Percentiles rank a stretch among this genome's conserved stretches.
Conservation (phyloP, 139 green algal genomes). For the Choricystis sp. region DNA sequence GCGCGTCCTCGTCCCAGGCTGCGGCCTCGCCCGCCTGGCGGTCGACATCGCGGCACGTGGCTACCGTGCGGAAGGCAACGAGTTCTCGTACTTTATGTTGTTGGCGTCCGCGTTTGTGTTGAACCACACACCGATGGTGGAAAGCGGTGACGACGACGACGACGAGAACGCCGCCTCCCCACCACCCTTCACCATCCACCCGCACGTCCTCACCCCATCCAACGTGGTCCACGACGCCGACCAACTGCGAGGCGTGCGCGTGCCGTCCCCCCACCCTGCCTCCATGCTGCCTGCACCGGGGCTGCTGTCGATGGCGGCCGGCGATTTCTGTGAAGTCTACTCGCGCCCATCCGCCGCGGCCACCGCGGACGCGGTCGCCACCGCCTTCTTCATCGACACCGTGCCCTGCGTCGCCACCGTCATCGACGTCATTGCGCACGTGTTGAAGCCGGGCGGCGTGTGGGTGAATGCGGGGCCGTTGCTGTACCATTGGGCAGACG, state of each 20-base stretch:
- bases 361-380: slow-evolving; percentile 59
- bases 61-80: slow-evolving; percentile 70
- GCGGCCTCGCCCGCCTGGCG: slow-evolving; percentile 69
- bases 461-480: slow-evolving; percentile 92
- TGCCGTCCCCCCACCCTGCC: slow-evolving; percentile 51
- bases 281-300: slow-evolving; percentile 24
- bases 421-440: slow-evolving; percentile 51
- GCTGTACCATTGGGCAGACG: slow-evolving; percentile 87
- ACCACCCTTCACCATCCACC: slow-evolving; percentile 33
- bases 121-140: slow-evolving; percentile 29
- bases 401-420: slow-evolving; percentile 96
- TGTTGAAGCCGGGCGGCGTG: slow-evolving; percentile 43
- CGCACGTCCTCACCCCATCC: slow-evolving; percentile 47
- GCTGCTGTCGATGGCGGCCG: slow-evolving; percentile 81
- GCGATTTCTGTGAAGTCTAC: slow-evolving; percentile 93
- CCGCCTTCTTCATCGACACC: slow-evolving; percentile 98
- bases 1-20: slow-evolving; percentile 69
- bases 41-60: slow-evolving; percentile 43
- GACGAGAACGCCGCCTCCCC: too few species aligned
- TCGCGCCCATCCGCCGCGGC: slow-evolving; percentile 15
- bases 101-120: slow-evolving; percentile 78
- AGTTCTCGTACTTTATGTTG: slow-evolving; percentile 97
- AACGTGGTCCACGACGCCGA: slow-evolving; percentile 57
- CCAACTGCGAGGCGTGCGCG: slow-evolving; percentile 48
- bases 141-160: not conserved